Conservation (phyloP, 495 filamentous ascomycete genomes). For the Schizothecium vesticola region DNA sequence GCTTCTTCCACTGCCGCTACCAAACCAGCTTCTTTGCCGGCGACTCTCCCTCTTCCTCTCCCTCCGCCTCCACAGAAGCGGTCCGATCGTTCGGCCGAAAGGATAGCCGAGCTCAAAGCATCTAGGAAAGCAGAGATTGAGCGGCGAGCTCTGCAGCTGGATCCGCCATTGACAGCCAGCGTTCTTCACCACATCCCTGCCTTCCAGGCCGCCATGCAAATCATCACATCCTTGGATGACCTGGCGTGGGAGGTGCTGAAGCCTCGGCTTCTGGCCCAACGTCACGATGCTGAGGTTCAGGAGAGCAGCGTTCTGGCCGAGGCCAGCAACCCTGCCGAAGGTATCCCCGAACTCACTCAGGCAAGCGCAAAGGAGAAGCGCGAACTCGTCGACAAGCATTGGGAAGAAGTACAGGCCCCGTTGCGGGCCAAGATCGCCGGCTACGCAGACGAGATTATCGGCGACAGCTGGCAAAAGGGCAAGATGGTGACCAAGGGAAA, state of each 20-base stretch:
- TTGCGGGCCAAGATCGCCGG: slow-evolving; percentile 53
- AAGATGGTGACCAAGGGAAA: slow-evolving; percentile 52
- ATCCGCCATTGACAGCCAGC: slow-evolving; percentile 54
- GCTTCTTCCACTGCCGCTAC: background rate
- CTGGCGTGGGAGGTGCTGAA: slow-evolving; percentile 59
- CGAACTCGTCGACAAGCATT: slow-evolving; percentile 56
- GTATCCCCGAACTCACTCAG: slow-evolving; percentile 20
- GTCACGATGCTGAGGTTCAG: slow-evolving; percentile 50
- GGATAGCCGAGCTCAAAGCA: slow-evolving; percentile 51
- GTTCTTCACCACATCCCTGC: slow-evolving; percentile 61
- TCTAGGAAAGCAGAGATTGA: slow-evolving; percentile 62
- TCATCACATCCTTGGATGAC: slow-evolving; percentile 57
- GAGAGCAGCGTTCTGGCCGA: slow-evolving; percentile 37
- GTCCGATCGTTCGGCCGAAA: slow-evolving; percentile 40
- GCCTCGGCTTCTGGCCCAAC: slow-evolving; percentile 59
- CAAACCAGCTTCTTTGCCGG: background rate
- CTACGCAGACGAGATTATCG: slow-evolving; percentile 61
- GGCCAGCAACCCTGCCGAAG: slow-evolving; percentile 30
- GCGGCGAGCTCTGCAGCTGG: slow-evolving; percentile 52
- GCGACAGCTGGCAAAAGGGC: slow-evolving; percentile 52
- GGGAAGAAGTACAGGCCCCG: slow-evolving; percentile 62
- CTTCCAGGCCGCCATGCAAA: slow-evolving; percentile 64
- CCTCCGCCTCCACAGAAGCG: slow-evolving; percentile 12
- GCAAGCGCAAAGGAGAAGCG: slow-evolving; percentile 49
- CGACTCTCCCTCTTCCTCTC: background rate